phyloP scores from a whole-genome alignment of 2,329 filamentous ascomycete species.

The Cytospora piceae region DNA sequence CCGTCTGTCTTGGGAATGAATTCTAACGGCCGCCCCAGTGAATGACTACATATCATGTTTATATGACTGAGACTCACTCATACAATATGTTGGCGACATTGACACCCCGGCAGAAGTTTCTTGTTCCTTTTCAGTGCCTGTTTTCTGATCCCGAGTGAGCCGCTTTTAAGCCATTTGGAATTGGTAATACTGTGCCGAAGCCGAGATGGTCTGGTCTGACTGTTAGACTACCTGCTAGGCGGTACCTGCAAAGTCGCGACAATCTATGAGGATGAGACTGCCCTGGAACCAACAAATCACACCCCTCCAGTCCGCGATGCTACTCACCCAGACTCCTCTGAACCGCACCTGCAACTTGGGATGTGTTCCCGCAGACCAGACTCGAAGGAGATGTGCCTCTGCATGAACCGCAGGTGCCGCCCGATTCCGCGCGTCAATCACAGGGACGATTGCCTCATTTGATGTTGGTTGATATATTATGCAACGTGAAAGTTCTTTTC shows the following conservation, averaged over 20 bases:
- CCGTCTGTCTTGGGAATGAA: neutral
- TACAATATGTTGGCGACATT: neutral
- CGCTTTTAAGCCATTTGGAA: neutral
- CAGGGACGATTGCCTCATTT: neutral
- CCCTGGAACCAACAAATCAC: neutral
- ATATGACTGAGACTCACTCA: neutral
- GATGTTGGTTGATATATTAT: neutral
- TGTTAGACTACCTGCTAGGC: neutral
- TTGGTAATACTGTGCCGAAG: neutral
- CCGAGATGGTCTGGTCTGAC: neutral
- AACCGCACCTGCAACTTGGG: neutral
- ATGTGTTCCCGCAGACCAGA: too few relatives aligned
- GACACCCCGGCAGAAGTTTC: neutral
- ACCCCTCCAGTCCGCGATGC: neutral
- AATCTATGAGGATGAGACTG: neutral
- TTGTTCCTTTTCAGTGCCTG: neutral
- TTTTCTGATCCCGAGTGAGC: neutral
- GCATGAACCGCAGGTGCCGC: neutral
- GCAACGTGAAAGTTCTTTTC: neutral
- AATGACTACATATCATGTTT: neutral
- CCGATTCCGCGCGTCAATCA: neutral
- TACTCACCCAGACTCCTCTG: neutral
- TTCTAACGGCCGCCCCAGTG: neutral
- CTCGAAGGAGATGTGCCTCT: neutral
- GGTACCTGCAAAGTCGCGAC: neutral